Conservation (phyloP, 768 basidiomycete genomes). For the Leucocoprinus sp. region DNA sequence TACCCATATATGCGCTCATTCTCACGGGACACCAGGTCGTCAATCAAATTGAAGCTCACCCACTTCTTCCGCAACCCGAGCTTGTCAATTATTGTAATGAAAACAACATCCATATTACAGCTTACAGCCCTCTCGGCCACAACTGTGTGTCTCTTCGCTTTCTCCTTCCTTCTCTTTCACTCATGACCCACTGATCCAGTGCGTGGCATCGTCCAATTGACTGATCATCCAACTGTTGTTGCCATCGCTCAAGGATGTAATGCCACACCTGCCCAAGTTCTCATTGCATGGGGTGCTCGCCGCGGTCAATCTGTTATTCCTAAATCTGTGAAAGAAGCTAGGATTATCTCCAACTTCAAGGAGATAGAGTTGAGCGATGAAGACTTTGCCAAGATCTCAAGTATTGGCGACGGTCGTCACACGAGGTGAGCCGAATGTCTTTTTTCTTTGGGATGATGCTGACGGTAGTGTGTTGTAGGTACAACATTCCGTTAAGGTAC, state of each 20-base stretch:
- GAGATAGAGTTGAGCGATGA: conserved; percentile 59
- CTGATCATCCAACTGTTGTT: conserved; percentile 54
- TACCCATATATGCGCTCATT: background rate
- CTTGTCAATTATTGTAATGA: conserved; percentile 61
- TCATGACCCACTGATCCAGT: conserved; percentile 24
- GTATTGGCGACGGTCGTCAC: conserved; percentile 40
- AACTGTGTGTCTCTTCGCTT: conserved; percentile 40
- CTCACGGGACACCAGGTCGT: conserved; percentile 29
- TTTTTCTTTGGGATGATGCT: background rate
- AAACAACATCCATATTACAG: conserved; percentile 61
- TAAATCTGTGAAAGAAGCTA: conserved; percentile 67
- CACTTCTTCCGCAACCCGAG: conserved; percentile 67
- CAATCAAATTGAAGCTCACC: conserved; percentile 84
- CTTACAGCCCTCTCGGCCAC: conserved; percentile 71
- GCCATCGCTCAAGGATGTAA: conserved; percentile 55
- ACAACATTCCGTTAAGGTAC: conserved; percentile 55
- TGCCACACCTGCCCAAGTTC: conserved; percentile 71
- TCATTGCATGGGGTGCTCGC: conserved; percentile 72
- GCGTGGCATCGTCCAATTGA: conserved; percentile 54
- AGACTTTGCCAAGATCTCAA: conserved; percentile 54
- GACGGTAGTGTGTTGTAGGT: conserved; percentile 24
- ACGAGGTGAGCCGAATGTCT: conserved; percentile 24
- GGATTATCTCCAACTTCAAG: conserved; percentile 72
- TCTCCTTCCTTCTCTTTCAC: background rate
- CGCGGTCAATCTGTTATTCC: conserved; percentile 81